These are phyloP conservation scores for Microdochium trichocladiopsis DNA, from an alignment of 2,329 filamentous ascomycete species.

Conservation along the genomic window DNA sequence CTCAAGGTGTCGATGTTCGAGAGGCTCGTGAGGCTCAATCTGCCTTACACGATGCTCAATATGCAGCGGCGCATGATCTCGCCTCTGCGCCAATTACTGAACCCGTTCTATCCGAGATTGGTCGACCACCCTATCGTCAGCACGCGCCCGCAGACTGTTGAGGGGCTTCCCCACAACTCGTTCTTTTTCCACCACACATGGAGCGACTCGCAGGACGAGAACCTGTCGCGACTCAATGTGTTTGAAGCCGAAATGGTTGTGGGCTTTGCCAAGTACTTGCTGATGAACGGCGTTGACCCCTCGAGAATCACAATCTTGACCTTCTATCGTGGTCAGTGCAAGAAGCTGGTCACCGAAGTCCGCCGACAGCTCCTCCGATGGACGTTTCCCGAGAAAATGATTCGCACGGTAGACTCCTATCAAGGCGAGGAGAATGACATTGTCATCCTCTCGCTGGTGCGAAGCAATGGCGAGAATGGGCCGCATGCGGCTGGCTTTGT, in stretches of 20 bases:
- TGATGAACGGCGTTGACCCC: slow-evolving; percentile 54
- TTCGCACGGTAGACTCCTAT: slow-evolving; percentile 81
- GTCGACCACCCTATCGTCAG: slow-evolving; percentile 35
- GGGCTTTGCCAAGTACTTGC: slow-evolving; percentile 64
- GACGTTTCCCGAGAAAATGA: slow-evolving; percentile 37
- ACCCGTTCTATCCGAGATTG: slow-evolving; percentile 38
- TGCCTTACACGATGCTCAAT: slow-evolving; percentile 58
- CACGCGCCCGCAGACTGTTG: slow-evolving; percentile 29
- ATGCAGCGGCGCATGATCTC: slow-evolving; percentile 58
- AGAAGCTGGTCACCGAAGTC: slow-evolving; percentile 48
- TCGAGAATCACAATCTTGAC: slow-evolving; percentile 71
- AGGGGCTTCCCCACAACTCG: slow-evolving; percentile 32
- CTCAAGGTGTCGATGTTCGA: slow-evolving; percentile 76
- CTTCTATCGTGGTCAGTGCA: slow-evolving; percentile 81
- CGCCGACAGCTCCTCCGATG: slow-evolving; percentile 19
- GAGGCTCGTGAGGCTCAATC: slow-evolving; percentile 58
- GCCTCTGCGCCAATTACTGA: slow-evolving; percentile 33
- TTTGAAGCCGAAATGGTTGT: slow-evolving; percentile 72
- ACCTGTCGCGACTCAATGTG: slow-evolving; percentile 61
- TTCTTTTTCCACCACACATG: slow-evolving; percentile 50
- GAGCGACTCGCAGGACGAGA: slow-evolving; percentile 55
- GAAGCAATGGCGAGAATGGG: slow-evolving; percentile 49
- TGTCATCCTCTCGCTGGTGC: slow-evolving; percentile 71
- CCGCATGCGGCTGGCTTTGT: slow-evolving; percentile 62
- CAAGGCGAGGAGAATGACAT: slow-evolving; percentile 89